Conservation (phyloP, 2,329 filamentous ascomycete species). For the Daldinia sp. region DNA sequence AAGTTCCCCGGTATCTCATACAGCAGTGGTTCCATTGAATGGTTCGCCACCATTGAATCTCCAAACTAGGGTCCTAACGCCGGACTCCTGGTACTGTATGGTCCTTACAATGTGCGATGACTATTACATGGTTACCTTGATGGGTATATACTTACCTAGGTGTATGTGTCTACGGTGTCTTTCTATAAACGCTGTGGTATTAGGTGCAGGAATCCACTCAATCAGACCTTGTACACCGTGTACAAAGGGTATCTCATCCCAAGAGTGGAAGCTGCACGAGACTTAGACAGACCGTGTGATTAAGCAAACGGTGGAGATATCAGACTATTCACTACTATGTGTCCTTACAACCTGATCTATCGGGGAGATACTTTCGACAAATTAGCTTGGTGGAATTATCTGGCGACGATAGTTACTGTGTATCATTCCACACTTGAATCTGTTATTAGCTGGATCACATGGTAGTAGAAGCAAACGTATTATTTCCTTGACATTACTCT, state of each 20-base stretch:
- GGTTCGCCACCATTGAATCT: no score
- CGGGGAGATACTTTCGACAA: background rate
- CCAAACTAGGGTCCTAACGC: background rate
- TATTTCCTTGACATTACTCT: conserved; percentile 1
- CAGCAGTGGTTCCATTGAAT: background rate
- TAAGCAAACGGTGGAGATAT: background rate
- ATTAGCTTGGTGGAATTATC: background rate
- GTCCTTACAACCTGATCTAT: background rate
- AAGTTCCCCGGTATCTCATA: no score
- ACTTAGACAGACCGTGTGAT: background rate
- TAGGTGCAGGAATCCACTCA: background rate
- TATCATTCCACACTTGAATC: background rate
- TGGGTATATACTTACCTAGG: no score
- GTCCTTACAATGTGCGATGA: background rate
- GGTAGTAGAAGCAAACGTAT: conserved; percentile 4
- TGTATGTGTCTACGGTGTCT: background rate
- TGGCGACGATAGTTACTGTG: background rate
- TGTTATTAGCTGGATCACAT: background rate
- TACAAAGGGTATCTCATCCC: background rate
- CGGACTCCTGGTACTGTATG: background rate
- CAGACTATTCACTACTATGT: background rate
- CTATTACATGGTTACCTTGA: background rate
- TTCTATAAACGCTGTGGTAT: background rate
- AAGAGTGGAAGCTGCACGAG: background rate
- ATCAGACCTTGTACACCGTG: background rate